Evolutionary conservation across 2,329 filamentous ascomycete species (phyloP).

Genomic region (Remersonia thermophila): DNA sequence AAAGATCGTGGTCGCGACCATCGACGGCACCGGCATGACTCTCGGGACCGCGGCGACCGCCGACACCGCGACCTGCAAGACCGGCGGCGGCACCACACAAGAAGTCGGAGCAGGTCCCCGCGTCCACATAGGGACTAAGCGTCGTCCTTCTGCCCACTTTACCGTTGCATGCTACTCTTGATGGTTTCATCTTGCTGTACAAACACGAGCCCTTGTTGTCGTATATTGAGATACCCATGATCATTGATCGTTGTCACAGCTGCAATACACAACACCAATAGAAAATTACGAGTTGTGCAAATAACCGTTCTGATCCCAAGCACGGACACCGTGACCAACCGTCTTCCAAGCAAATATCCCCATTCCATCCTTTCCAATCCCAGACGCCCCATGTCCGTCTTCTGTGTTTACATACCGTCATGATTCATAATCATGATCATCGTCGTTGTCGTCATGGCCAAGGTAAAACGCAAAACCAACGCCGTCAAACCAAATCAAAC

Average conservation of each 20-base stretch:
- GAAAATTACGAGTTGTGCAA: no score
- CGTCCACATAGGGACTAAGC: slow-evolving; percentile 18
- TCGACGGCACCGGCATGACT: slow-evolving; percentile 21
- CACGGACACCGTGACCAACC: no score
- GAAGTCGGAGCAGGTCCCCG: slow-evolving; percentile 35
- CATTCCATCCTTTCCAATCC: neutral
- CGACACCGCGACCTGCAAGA: slow-evolving; percentile 20
- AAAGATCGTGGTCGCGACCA: slow-evolving; percentile 17
- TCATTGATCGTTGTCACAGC: no score
- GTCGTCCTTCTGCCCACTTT: no score
- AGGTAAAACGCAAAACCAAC: no score
- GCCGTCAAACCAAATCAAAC: no score
- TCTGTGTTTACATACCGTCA: neutral
- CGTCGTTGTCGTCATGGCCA: neutral
- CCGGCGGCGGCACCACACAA: slow-evolving; percentile 16
- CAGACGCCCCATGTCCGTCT: neutral
- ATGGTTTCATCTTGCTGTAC: no score
- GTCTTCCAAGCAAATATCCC: neutral
- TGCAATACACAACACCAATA: no score
- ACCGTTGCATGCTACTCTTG: no score
- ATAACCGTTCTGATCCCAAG: neutral
- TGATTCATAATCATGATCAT: neutral
- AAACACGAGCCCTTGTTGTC: no score
- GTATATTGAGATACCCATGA: no score
- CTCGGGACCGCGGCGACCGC: slow-evolving; percentile 16